Base-by-base conservation (phyloP, 768 basidiomycete genomes). In the Naganishia onofrii region DNA sequence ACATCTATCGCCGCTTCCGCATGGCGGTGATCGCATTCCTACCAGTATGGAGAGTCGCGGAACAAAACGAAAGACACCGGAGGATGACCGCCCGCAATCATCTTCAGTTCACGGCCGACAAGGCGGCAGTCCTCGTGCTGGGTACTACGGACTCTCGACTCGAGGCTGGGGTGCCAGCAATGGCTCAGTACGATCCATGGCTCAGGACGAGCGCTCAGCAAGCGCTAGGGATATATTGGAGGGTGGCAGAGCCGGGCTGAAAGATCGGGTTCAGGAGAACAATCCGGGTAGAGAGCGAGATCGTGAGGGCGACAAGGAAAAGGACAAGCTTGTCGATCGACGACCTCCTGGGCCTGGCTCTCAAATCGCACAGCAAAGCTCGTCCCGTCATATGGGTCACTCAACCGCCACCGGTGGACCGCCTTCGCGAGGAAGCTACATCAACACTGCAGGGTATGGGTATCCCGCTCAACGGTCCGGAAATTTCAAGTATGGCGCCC, bases 1-100 rank as follows among this genome's bases (percentile, higher is more conserved):
- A 48, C 60, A 53, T 21, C 31, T 74, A 15, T 66, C 71, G 19
- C 63, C 73, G 21, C 58, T 64, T 42, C 68, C 74, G 15, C 65
- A 68, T 23, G 26, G 68, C 9, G 44, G 68, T 23, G 55, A 51
- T 3, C 60, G 26, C 52, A 36, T 36, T 23, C 13, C 70, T 13
- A 48, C 68, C 28, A 38, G 42, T 26, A 72, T 66, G 68, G 79
- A 78, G 0, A 34, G 53, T 21, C 74, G 79, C 15, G 77, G 77
- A 0, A 32, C 74, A 13, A 80, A 80, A 66, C 71, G 79, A 10
- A 80, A 80, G 68, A 70, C 51, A 21, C 42, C 51, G 17, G 68
- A 69, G 29, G 68, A 60, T 6, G 53, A 44, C 34, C 28, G 57
- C 29, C 29, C 60, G 15, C 3, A 1, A 15, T 10, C 36, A 19